A percentile compares a stretch with the other conserved stretches of the same genome.
These are phyloP conservation scores for Lathyrus tuberosus DNA, from an alignment of 306 rosid genomes.

Conservation along the genomic window DNA sequence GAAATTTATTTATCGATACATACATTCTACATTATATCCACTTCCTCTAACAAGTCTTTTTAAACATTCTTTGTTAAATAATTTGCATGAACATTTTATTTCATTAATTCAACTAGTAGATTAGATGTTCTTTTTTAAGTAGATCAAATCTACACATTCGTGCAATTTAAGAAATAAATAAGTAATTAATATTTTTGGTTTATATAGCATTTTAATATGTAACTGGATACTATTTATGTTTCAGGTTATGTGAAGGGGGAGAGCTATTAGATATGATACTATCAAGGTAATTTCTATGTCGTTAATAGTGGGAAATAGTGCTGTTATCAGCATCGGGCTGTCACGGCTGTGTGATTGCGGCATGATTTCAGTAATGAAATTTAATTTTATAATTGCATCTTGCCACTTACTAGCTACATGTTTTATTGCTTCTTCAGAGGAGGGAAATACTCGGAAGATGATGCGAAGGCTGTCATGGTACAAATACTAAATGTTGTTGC, in stretches of 20 bases:
- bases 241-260: constrained; percentile 99
- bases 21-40: neutral
- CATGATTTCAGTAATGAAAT: neutral
- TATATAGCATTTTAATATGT: constrained; percentile 9
- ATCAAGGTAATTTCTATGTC: constrained; percentile 65
- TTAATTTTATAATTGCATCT: constrained; percentile 30
- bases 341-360: neutral
- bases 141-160: neutral
- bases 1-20: neutral
- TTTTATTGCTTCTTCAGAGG: constrained; percentile 60
- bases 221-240: constrained; percentile 39
- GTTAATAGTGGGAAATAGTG: neutral
- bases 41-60: neutral
- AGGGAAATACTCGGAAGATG: constrained; percentile 96
- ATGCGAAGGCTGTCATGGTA: constrained; percentile 92
- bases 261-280: constrained; percentile 97
- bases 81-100: neutral
- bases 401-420: constrained; percentile 37
- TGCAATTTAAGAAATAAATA: neutral
- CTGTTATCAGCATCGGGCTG: neutral
- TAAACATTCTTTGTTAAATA: neutral
- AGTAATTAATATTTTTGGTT: neutral
- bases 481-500: constrained; percentile 92
- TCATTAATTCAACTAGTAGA: neutral
- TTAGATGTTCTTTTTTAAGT: neutral